Base-by-base conservation (phyloP, 2,329 filamentous ascomycete genomes). In the Rhinocladiella mackenziei region DNA sequence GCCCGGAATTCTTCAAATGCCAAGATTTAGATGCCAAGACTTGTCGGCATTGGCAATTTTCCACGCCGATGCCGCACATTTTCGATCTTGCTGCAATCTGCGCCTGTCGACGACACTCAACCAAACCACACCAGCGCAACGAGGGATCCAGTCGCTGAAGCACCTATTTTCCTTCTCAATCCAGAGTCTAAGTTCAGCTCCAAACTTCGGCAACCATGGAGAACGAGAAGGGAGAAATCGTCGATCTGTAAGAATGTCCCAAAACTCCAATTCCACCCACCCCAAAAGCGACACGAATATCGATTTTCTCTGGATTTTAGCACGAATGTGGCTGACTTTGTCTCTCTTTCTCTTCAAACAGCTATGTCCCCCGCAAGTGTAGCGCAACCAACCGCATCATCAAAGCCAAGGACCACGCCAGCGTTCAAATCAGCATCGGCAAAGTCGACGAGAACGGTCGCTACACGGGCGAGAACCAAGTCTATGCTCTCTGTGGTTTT, bases 201-300 rank as follows among this genome's bases (percentile, higher is more conserved):
- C 13, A 7, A 36, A 22, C 9, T 19, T 8, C 28, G 26, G 65
- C 62, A 68, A 89, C 80, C 76, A 98, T 97, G 92, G 92, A 98
- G 83, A 98, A 98, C 89, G 92, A 97, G 80, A 89, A 89, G 78
- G 91, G 91, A 78, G 89, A 97, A 76, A 89, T 96, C 77, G 92
- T 97, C 74, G 91, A 97, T 78, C 89, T 95, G 88, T 95, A 83
- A 75, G 55, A 17, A 42, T 29, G 5, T 4, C 26, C 20, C 34
- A 25, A 25, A 8, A 18, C 34, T 4, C 23, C 23, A 45, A 36
- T 33, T 28, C 11, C 26, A 23, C 35, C n/a, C n/a, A n/a, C n/a
- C n/a, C n/a, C n/a, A 13, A 13, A 35, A 29, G 9, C 3, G 22
- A 30, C 11, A 38, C 34, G 40, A 30, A 50, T 28, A 35, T 29